Evolutionary conservation across 169 alveolate genomes (phyloP).

Genomic region (Eimeria acervulina): DNA sequence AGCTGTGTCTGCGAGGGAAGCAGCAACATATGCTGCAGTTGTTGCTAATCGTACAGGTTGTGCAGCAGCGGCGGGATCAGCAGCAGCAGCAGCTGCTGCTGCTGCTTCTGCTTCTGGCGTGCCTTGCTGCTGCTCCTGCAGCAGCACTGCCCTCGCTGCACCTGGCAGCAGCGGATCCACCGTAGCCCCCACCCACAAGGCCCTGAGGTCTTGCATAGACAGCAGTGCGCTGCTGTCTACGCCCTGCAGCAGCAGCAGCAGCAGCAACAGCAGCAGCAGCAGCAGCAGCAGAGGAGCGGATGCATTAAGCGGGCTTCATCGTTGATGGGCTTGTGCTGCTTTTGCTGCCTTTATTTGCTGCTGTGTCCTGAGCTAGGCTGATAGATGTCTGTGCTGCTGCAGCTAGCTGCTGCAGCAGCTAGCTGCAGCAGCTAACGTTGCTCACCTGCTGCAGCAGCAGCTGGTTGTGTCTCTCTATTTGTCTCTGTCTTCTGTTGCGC

Average conservation of each 20-base stretch:
- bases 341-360: no score
- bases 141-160: slow-evolving; percentile 25
- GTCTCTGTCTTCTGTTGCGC: no score
- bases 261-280: slow-evolving; percentile 35
- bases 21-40: no score
- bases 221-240: slow-evolving; percentile 24
- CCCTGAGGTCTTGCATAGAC: slow-evolving; percentile 45
- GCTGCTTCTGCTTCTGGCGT: no score
- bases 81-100: no score
- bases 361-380: no score
- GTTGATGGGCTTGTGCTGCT: background rate
- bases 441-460: slow-evolving; percentile 50
- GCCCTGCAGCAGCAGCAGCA: slow-evolving; percentile 15
- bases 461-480: background rate
- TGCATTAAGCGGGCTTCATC: background rate
- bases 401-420: background rate
- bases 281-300: background rate
- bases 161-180: slow-evolving; percentile 57
- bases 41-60: no score
- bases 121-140: slow-evolving; percentile 59
- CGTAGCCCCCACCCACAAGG: slow-evolving; percentile 58
- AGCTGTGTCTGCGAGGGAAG: background rate
- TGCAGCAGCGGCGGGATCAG: no score
- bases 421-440: background rate
- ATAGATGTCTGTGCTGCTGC: no score